Evolutionary conservation across 2,329 filamentous ascomycete species (phyloP), one percentile per base, ranked within the genome.

Genomic region (Davidsoniella eucalypti): DNA sequence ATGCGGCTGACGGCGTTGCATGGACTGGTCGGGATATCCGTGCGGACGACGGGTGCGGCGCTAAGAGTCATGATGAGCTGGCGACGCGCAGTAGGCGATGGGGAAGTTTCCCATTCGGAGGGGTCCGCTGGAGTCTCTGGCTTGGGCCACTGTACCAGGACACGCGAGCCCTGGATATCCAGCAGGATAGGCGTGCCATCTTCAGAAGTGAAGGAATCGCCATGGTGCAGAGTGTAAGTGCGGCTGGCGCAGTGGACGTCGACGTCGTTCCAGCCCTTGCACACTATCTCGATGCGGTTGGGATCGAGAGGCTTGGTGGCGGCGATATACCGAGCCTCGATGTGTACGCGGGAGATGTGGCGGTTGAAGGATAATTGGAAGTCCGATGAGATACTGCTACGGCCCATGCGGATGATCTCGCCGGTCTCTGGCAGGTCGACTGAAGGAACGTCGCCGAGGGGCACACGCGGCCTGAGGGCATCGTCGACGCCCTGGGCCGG

Each of bases 381-480:
- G 61, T 95, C 80, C n/a, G 87, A 94, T 12, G 88, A 94, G 65
- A 87, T 90, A 67, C 86, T 94, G 5, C 88, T 95, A 56, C 92
- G 78, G 55, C 92, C 92, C 82, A 98, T 92, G 54, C 83, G 73
- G 33, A 94, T 67, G 12, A 79, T 69, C 58, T 94, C 85, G 55
- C 90, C 88, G 65, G 84, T 86, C 57, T 80, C 82, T 50, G 81
- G 80, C 16, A 96, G 76, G 62, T 85, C 78, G 55, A 96, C 71
- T 18, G 80, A 79, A n/a, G 87, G 87, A 47, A 98, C 80, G 47
- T 83, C 76, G 48, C 82, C 82, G 47, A 98, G 74, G 39, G 92
- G 92, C 58, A 78, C 78, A 60, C 92, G 83, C 59, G 94, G 87
- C 2, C 47, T 18, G 14, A 18, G 26, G 37, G 45, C 12, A 12